These are phyloP conservation scores for Tolypocladium album DNA, from an alignment of 2,329 filamentous ascomycete genomes.

Conservation along the genomic window DNA sequence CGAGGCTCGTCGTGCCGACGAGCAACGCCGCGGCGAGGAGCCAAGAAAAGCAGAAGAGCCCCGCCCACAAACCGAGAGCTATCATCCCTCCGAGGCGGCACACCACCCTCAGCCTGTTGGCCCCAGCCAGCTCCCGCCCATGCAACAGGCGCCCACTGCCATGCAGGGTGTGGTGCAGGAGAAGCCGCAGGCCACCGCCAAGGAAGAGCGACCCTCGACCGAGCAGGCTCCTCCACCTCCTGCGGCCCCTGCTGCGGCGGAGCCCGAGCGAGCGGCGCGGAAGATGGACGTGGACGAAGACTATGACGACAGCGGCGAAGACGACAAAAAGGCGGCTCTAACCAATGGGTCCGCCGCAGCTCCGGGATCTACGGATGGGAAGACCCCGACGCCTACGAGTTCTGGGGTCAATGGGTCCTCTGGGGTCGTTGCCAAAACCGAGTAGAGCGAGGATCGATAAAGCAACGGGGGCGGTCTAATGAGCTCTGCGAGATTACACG, in stretches of 20 bases:
- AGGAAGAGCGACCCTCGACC: constrained; percentile 47
- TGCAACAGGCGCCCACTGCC: constrained; percentile 48
- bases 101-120: constrained; percentile 55
- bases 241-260: constrained; percentile 43
- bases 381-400: constrained; percentile 36
- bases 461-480: constrained; percentile 8
- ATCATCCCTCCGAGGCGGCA: constrained; percentile 86
- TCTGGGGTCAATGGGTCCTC: constrained; percentile 31
- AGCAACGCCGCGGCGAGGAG: constrained; percentile 49
- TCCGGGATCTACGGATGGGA: constrained; percentile 39
- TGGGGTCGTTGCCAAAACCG: constrained; percentile 29
- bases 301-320: constrained; percentile 89
- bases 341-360: constrained; percentile 34
- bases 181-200: constrained; percentile 28
- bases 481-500: constrained; percentile 14
- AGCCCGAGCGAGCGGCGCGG: constrained; percentile 72
- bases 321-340: constrained; percentile 54
- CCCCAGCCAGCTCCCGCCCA: constrained; percentile 46
- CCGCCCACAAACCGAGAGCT: constrained; percentile 64
- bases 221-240: constrained; percentile 31
- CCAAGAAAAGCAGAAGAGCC: constrained; percentile 46
- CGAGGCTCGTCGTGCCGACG: constrained; percentile 55
- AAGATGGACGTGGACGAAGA: constrained; percentile 98
- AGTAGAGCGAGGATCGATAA: constrained; percentile 16
- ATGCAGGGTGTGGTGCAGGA: constrained; percentile 44